Evolutionary conservation across 352 stramenopile species (phyloP), one percentile per base, ranked within the genome.

Genomic region (Globisporangium cederbergense): DNA sequence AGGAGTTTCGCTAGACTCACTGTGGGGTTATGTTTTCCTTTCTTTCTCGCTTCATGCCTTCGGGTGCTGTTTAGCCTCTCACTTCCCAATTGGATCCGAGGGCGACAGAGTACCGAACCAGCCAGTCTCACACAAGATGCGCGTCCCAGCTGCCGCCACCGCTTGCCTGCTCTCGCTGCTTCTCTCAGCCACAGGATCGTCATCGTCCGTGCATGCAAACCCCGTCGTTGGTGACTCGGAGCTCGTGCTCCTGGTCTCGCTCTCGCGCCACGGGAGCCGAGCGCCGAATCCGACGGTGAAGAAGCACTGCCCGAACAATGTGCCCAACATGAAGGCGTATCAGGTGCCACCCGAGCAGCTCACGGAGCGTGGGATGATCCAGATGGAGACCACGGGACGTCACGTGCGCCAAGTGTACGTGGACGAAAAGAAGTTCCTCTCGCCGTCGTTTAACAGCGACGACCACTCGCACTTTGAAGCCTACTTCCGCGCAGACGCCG

Each of bases 371-470:
- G 83, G 83, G 40, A 90, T 90, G 83, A 56, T 85, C 63, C 81
- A 92, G 60, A 79, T 92, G 68, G 76, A 90, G 51, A 67, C 67
- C 1, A 77, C 83, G 10, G 83, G 83, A 0, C 65, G 74, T 1
- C 79, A 92, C 53, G 84, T 92, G 34, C 83, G 83, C n/a, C 61
- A 88, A 30, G 64, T 88, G n/a, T 92, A 92, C 51, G 79, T 92
- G 20, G 67, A 74, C 0, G 65, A 89, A 45, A 86, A 89, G 57
- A 52, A 60, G 6, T 92, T 92, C 47, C 62, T 92, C 10, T 83
- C 80, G 32, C 65, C 75, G 20, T 88, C 83, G 9, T 90, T 92
- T 57, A 89, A 86, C 63, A 81, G 83, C 9, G 62, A 79, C 30
- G 72, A 81, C 10, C 68, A 83, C 34, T 71, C 76, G 45, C 73